A percentile compares a stretch with the other conserved stretches of the same genome.
These are phyloP conservation scores for Eucalyptus cloeziana DNA, from an alignment of 345 rosid genomes.

Conservation along the genomic window DNA sequence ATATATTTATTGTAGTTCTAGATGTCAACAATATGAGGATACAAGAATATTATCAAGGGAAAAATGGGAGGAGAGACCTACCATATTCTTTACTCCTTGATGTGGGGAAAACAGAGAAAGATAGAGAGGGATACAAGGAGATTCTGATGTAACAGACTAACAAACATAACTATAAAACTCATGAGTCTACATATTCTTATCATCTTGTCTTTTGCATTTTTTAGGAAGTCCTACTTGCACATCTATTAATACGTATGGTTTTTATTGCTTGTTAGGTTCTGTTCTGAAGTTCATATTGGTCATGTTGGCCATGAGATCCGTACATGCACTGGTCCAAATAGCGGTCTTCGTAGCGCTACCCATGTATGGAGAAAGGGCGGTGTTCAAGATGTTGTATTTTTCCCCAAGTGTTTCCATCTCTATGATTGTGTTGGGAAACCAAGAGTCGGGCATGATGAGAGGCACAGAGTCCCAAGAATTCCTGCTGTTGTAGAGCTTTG, in stretches of 20 bases:
- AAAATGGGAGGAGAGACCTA: background rate
- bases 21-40: background rate
- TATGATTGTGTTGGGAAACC: conserved; percentile 79
- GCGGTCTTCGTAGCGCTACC: conserved; percentile 53
- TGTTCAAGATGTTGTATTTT: conserved; percentile 34
- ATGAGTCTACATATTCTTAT: background rate
- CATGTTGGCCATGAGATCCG: conserved; percentile 66
- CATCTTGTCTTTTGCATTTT: background rate
- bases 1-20: background rate
- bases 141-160: background rate
- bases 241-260: background rate
- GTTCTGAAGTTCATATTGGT: conserved; percentile 63
- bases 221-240: background rate
- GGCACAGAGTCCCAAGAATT: conserved; percentile 26
- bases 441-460: conserved; percentile 60
- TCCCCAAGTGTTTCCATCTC: conserved; percentile 73
- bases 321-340: conserved; percentile 64
- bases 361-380: conserved; percentile 79
- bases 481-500: conserved; percentile 83
- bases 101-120: background rate
- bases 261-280: conserved; percentile 26
- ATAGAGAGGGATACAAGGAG: background rate
- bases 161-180: background rate
- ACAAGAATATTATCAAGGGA: background rate
- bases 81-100: background rate